A percentile compares a stretch with the other conserved stretches of the same genome.
phyloP scores from a whole-genome alignment of 164 flowering plant genomes.

The Tinospora cordifolia region DNA sequence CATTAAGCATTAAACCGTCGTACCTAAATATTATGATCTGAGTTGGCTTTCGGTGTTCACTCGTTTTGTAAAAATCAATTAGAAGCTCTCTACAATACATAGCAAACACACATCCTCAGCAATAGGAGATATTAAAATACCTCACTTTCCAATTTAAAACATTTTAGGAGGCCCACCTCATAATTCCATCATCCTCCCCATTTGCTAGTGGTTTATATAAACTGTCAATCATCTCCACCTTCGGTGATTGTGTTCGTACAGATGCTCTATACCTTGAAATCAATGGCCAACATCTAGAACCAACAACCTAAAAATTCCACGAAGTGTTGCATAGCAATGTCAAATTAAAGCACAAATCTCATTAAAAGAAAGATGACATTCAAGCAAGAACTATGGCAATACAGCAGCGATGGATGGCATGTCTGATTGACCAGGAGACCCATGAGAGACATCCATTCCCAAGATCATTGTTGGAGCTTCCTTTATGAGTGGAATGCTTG shows the following conservation, averaged over 20 bases:
- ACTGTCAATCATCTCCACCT: conserved; percentile 56
- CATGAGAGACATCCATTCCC: conserved; percentile 93
- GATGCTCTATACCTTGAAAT: conserved; percentile 78
- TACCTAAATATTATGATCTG: conserved; percentile 82
- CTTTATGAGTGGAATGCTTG: conserved; percentile 43
- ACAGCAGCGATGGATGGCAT: conserved; percentile 80
- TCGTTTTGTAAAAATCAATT: conserved; percentile 55
- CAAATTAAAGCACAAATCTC: background rate
- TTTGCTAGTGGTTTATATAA: conserved; percentile 38
- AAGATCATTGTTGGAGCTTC: conserved; percentile 71
- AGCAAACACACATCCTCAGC: background rate
- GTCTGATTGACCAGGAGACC: conserved; percentile 71
- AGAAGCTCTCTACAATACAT: conserved; percentile 53
- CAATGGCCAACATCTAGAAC: conserved; percentile 74
- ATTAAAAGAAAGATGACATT: background rate
- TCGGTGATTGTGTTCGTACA: conserved; percentile 57
- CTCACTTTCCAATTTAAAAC: background rate
- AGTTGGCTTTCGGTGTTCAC: conserved; percentile 52
- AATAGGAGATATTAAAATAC: background rate
- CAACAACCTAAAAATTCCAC: conserved; percentile 53
- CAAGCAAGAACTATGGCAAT: conserved; percentile 1
- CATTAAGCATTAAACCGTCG: background rate
- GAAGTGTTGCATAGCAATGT: background rate
- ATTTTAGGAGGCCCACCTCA: conserved; percentile 37
- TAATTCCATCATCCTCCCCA: conserved; percentile 77